phyloP scores from a whole-genome alignment of 2,329 filamentous ascomycete species.

The Dactylellina sp. region DNA sequence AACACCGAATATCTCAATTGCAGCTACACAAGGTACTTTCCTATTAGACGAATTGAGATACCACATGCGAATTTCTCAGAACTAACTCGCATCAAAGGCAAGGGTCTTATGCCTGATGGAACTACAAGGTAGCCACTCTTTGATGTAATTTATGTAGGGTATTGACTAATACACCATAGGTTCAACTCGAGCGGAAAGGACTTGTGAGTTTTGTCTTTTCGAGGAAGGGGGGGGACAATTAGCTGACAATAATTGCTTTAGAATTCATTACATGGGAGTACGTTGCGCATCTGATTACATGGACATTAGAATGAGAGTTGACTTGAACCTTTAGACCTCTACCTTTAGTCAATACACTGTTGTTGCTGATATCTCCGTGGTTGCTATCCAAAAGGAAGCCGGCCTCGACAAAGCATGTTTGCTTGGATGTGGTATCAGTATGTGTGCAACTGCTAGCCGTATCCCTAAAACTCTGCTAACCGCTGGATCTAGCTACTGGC shows the following conservation, averaged over 20 bases:
- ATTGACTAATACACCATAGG: conserved; percentile 10
- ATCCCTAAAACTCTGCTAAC: neutral
- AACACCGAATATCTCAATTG: neutral
- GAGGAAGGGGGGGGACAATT: neutral
- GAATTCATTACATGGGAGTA: conserved; percentile 95
- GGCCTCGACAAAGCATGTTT: conserved; percentile 96
- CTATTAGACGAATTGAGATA: neutral
- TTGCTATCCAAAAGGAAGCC: conserved; percentile 88
- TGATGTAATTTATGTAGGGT: neutral
- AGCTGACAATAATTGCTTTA: conserved; percentile 68
- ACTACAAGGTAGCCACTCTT: conserved; percentile 73
- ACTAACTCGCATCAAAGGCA: conserved; percentile 29
- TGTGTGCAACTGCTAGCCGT: neutral
- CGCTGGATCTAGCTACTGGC: conserved; percentile 74
- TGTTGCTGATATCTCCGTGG: conserved; percentile 97
- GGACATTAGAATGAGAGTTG: neutral
- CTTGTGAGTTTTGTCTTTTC: conserved; percentile 23
- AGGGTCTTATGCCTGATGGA: conserved; percentile 94
- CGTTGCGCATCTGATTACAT: neutral
- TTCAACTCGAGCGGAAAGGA: conserved; percentile 31
- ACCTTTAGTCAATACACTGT: conserved; percentile 99
- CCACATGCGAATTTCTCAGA: neutral
- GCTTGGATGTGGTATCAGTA: conserved; percentile 92
- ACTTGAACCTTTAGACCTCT: conserved; percentile 70
- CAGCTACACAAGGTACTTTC: conserved; percentile 82